Evolutionary conservation across 495 filamentous ascomycete genomes (phyloP).

Genomic region (Daldinia bambusicola): DNA sequence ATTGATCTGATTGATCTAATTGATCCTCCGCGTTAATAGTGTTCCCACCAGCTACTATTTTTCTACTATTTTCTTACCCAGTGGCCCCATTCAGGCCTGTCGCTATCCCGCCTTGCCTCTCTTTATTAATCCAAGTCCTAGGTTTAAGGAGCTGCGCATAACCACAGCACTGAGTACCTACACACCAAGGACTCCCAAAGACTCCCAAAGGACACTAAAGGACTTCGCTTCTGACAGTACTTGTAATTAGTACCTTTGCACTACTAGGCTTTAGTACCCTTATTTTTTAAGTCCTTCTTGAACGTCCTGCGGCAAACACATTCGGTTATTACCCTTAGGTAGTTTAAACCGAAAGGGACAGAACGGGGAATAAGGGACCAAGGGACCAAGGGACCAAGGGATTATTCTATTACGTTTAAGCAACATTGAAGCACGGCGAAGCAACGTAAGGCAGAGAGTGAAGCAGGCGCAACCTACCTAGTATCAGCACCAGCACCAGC

Average conservation of each 20-base stretch:
- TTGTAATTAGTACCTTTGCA: slow-evolving; percentile 4
- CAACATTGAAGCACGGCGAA: not conserved
- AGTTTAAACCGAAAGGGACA: slow-evolving; percentile 9
- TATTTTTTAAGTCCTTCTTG: not conserved
- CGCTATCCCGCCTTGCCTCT: slow-evolving; percentile 22
- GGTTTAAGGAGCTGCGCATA: slow-evolving; percentile 26
- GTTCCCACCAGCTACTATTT: slow-evolving; percentile 40
- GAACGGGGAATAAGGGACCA: slow-evolving; percentile 18
- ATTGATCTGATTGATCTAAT: slow-evolving; percentile 20
- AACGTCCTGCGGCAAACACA: slow-evolving; percentile 9
- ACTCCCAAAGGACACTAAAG: not conserved
- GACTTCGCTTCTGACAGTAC: slow-evolving; percentile 5
- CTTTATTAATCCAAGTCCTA: slow-evolving; percentile 44
- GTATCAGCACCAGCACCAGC: not conserved
- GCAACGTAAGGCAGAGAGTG: not conserved
- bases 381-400: slow-evolving; percentile 29
- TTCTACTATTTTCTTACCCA: slow-evolving; percentile 41
- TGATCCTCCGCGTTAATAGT: slow-evolving; percentile 27
- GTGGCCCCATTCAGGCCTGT: slow-evolving; percentile 27
- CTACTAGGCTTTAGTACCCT: not conserved
- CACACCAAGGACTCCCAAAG: too few relatives aligned
- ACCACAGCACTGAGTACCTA: not conserved
- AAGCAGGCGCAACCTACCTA: slow-evolving; percentile 2
- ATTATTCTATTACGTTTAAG: slow-evolving; percentile 15
- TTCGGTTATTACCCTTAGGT: slow-evolving; percentile 2